Conservation (phyloP, 2,329 filamentous ascomycete species). For the Trichoderma pleuroti region DNA sequence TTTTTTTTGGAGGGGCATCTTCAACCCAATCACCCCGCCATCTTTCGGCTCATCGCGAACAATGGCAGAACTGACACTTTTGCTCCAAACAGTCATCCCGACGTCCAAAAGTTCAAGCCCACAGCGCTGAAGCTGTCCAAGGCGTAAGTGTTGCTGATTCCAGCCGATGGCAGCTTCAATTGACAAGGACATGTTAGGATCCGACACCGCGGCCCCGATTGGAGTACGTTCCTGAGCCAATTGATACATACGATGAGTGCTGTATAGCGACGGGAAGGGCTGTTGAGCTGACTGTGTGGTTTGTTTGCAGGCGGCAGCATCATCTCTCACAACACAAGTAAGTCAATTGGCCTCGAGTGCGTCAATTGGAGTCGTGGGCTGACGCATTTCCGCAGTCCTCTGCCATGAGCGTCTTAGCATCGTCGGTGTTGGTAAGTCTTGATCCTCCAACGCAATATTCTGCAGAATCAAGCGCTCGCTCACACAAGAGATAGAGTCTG, state of each 20-base stretch:
- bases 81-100: constrained; percentile 63
- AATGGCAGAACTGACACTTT: constrained; percentile 12
- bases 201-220: constrained; percentile 95
- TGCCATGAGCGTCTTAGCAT: constrained; percentile 97
- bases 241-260: neutral
- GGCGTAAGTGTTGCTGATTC: constrained; percentile 60
- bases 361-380: constrained; percentile 21
- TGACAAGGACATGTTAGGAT: constrained; percentile 52
- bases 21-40: constrained; percentile 31
- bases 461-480: constrained; percentile 17
- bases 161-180: neutral
- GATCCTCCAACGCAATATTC: neutral
- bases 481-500: constrained; percentile 64
- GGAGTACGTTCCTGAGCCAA: constrained; percentile 66
- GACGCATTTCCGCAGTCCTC: constrained; percentile 59
- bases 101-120: constrained; percentile 95
- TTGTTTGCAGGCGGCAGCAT: constrained; percentile 71
- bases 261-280: neutral
- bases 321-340: constrained; percentile 87
- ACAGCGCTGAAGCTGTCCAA: constrained; percentile 90
- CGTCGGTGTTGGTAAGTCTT: constrained; percentile 80
- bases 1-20: constrained; percentile 30
- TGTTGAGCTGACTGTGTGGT: constrained; percentile 7
- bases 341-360: constrained; percentile 33
- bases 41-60: constrained; percentile 19